phyloP scores from a whole-genome alignment of 305 asterid species.

The Plantago coronopus region DNA sequence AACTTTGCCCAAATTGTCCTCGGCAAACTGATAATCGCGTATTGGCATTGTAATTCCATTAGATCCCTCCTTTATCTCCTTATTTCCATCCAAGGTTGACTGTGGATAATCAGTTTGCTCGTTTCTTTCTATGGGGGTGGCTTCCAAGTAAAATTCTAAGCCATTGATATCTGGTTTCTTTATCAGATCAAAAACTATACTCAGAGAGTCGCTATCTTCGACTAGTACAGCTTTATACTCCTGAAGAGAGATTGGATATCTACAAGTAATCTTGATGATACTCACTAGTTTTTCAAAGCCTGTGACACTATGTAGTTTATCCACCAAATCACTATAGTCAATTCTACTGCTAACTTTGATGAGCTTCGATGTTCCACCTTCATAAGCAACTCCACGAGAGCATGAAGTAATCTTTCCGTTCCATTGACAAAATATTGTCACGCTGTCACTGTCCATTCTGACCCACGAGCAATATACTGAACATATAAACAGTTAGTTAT shows the following conservation, averaged over 20 bases:
- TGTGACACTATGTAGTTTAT: background rate
- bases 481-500: background rate
- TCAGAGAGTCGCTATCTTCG: background rate
- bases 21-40: background rate
- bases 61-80: background rate
- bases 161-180: background rate
- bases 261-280: background rate
- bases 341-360: background rate
- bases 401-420: background rate
- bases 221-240: background rate
- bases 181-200: background rate
- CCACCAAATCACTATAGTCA: conserved; percentile 2
- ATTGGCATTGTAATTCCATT: background rate
- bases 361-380: background rate
- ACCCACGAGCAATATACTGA: background rate
- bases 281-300: background rate
- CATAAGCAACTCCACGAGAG: conserved; percentile 6
- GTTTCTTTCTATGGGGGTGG: background rate
- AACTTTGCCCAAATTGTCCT: background rate
- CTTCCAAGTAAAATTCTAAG: conserved; percentile 6
- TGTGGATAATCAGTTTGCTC: background rate
- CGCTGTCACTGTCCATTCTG: background rate
- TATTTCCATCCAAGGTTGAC: background rate
- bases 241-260: background rate
- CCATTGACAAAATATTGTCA: background rate